Percentiles rank a stretch among this genome's conserved stretches.
Evolutionary conservation across 2,329 filamentous ascomycete species (phyloP).

Genomic region (Thielaviopsis ethacetica): DNA sequence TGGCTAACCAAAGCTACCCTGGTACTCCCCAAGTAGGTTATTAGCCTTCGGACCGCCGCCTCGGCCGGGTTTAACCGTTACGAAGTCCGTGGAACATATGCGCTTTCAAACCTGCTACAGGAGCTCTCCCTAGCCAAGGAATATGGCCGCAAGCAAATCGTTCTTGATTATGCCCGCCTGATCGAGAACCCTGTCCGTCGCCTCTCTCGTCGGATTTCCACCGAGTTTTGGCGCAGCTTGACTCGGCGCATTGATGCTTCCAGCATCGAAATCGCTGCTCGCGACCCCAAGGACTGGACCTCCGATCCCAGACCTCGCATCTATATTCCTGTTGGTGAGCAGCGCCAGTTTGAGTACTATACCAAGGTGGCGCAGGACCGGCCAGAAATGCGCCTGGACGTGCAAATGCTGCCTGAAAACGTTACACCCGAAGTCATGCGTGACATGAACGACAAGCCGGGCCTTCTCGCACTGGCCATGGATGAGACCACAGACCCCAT

Average conservation of each 20-base stretch:
- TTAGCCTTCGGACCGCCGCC: slow-evolving; percentile 68
- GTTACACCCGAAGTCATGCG: slow-evolving; percentile 70
- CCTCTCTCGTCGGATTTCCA: slow-evolving; percentile 68
- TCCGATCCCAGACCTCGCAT: slow-evolving; percentile 76
- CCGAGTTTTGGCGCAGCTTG: slow-evolving; percentile 84
- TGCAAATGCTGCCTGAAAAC: slow-evolving; percentile 58
- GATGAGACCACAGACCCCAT: slow-evolving; percentile 52
- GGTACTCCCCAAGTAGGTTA: slow-evolving; percentile 36
- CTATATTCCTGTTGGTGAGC: slow-evolving; percentile 71
- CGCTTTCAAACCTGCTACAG: slow-evolving; percentile 90
- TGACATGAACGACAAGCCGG: slow-evolving; percentile 73
- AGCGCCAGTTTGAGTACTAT: slow-evolving; percentile 85
- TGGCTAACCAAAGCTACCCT: slow-evolving; percentile 8
- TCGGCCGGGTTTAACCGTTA: slow-evolving; percentile 78
- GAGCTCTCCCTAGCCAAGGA: slow-evolving; percentile 87
- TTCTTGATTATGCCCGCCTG: slow-evolving; percentile 77
- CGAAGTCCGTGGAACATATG: slow-evolving; percentile 89
- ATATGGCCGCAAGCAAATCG: slow-evolving; percentile 74
- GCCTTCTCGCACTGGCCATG: slow-evolving; percentile 80
- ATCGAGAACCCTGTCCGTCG: slow-evolving; percentile 92
- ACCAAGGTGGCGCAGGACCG: slow-evolving; percentile 57
- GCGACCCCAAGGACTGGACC: slow-evolving; percentile 93
- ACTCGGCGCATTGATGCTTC: slow-evolving; percentile 82
- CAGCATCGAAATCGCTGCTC: slow-evolving; percentile 70
- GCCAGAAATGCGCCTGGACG: slow-evolving; percentile 76